phyloP scores from a whole-genome alignment of 176 grass and related monocot species.

The Panicum miliaceum region DNA sequence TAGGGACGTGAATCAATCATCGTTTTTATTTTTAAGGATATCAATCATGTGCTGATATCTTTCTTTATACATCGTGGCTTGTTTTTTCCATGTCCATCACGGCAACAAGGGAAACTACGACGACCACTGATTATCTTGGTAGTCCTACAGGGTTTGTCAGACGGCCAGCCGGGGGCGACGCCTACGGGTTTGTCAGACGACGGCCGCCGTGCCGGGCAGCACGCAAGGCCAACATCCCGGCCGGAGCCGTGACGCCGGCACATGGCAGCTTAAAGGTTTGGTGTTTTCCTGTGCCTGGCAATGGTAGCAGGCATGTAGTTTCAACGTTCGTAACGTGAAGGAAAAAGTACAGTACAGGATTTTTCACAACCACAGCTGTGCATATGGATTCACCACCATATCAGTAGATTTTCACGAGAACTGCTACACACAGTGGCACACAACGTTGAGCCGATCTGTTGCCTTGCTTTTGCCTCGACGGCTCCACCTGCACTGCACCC shows the following conservation, averaged over 20 bases:
- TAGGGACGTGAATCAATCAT: no score
- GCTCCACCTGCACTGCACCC: background rate
- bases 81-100: no score
- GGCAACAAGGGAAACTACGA: no score
- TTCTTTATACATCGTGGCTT: no score
- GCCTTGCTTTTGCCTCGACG: background rate
- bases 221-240: conserved; percentile 43
- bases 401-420: background rate
- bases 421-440: background rate
- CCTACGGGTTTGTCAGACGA: conserved; percentile 44
- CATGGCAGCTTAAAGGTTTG: conserved; percentile 26
- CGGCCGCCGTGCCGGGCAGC: conserved; percentile 40
- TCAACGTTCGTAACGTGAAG: background rate
- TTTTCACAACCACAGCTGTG: background rate
- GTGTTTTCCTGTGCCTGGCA: conserved; percentile 26
- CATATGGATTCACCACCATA: conserved; percentile 1
- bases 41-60: no score
- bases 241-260: conserved; percentile 9
- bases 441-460: background rate
- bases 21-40: no score
- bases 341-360: background rate
- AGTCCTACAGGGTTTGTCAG: no score
- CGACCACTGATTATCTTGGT: no score
- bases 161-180: background rate
- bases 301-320: conserved; percentile 9